Base-by-base conservation (phyloP, 2,329 filamentous ascomycete species). In the Septoria petroselini region DNA sequence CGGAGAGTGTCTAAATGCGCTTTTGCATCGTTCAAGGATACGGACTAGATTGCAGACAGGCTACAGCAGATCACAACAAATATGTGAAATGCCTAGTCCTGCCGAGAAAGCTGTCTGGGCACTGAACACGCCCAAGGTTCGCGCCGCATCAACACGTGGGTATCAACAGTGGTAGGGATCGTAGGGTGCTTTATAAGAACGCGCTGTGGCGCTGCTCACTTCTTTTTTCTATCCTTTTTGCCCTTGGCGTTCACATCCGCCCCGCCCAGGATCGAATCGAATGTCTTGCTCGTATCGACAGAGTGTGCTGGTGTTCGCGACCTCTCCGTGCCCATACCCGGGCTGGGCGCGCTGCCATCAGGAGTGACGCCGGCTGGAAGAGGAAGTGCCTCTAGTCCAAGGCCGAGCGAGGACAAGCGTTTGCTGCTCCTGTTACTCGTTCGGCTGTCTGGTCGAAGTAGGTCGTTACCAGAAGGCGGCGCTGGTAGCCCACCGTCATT, bases 321-420 rank as follows among this genome's bases (percentile, higher is more conserved):
- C 31, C 65, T 50, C 29, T 64, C 61, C 8, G 54, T 43, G 4
- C 15, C 6, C n/a, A 21, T 31, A 3, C 23, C 19, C 1, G 54
- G 43, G 31, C 48, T 49, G 8, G 55, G 55, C 34, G 55, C 54
- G 12, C 53, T 50, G 11, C 54, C 63, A 44, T 64, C 65, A 7
- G 73, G 71, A 19, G 65, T 65, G 27, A 75, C 65, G 18, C 72
- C 71, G 4, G 66, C 64, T 3, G 73, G 73, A 46, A 76, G 47
- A 15, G 73, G 73, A 9, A 76, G 59, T 14, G 72, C 71, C 57
- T 77, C 74, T 12, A 76, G 59, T 0, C 74, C 73, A 3, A 75
- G 61, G 21, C 69, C 71, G 58, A 76, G 68, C 19, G 72, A 69
- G 37, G 71, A 74, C 43, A 71, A 64, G 4, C 73, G 68, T 29